Evolutionary conservation across 2,329 filamentous ascomycete species (phyloP), one percentile per base, ranked within the genome.

Genomic region (Aspergillus sp.): DNA sequence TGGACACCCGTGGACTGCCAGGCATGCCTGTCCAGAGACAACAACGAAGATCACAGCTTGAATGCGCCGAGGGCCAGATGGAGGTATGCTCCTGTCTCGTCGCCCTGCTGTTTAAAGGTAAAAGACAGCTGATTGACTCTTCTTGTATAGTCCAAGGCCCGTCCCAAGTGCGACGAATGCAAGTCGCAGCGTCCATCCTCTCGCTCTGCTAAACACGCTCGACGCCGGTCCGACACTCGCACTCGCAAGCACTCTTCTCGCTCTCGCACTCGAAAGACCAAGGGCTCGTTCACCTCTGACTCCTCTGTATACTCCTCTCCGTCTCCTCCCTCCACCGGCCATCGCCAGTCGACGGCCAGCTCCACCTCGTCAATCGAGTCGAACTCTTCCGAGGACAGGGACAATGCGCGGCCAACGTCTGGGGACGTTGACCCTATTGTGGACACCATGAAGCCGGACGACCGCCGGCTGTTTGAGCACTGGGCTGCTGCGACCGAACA

Each of bases 131-230:
- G 7, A 50, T 35, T 35, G 33, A 21, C 47, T 14, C 2, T 2
- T 35, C 11, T 2, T 11, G 9, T 39, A 43, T 53, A 43, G 21
- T 53, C 41, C 17, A 40, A 37, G 51, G 19, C 43, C 14, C 51
- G 51, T 40, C 51, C 51, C 7, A 40, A 53, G 17, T 53, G 51
- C 41, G 51, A 53, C 33, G 51, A 39, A 31, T 53, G 51, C 51
- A 53, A 53, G 33, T 46, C 51, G 11, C 51, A 53, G 51, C 51
- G 31, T 15, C 7, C 27, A 2, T 39, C 51, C 17, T 53, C 40
- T 45, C 51, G 51, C 33, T 24, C 48, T n/a, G 7, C 19, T 12
- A 37, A 39, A 39, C 31, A 15, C 14, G 8, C 48, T 4, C 48
- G 37, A 17, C 48, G 44, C 27, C 44, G n/a, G 44, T 31, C 44